phyloP scores from a whole-genome alignment of 768 basidiomycete genomes.

The Xanthoconium purpureum region DNA sequence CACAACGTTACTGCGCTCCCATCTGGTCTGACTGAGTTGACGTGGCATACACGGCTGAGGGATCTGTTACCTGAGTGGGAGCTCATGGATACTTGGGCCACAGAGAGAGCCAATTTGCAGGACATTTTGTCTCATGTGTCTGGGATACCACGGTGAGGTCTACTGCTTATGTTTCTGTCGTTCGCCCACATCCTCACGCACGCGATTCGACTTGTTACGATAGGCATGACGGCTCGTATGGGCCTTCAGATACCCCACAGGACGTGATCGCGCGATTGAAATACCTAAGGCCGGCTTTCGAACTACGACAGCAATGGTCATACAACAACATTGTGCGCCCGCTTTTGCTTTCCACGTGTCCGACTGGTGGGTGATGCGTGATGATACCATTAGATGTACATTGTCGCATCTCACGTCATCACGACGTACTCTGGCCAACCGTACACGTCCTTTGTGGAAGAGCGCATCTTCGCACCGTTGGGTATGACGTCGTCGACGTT shows the following conservation, averaged over 20 bases:
- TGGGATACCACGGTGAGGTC: no score
- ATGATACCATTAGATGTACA: constrained; percentile 36
- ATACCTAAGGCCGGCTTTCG: constrained; percentile 11
- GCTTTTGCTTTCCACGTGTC: no score
- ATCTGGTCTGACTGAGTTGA: constrained; percentile 24
- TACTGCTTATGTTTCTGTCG: no score
- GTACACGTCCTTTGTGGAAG: constrained; percentile 40
- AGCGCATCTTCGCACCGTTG: constrained; percentile 40
- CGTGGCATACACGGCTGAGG: constrained; percentile 36
- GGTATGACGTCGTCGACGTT: constrained; percentile 42
- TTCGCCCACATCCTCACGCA: no score
- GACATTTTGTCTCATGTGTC: no score
- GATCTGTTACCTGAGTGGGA: constrained; percentile 34
- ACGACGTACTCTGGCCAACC: constrained; percentile 30
- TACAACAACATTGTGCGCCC: constrained; percentile 38
- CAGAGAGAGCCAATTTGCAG: no score
- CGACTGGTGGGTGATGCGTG: no score
- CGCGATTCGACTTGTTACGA: neutral
- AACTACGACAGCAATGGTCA: constrained; percentile 35
- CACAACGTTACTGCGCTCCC: no score
- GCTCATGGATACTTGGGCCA: no score
- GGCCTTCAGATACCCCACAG: constrained; percentile 25
- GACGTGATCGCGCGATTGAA: constrained; percentile 25
- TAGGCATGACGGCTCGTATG: constrained; percentile 37
- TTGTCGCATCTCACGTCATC: constrained; percentile 34